phyloP scores from a whole-genome alignment of 2,329 filamentous ascomycete genomes.

The Neofusicoccum sp. region DNA sequence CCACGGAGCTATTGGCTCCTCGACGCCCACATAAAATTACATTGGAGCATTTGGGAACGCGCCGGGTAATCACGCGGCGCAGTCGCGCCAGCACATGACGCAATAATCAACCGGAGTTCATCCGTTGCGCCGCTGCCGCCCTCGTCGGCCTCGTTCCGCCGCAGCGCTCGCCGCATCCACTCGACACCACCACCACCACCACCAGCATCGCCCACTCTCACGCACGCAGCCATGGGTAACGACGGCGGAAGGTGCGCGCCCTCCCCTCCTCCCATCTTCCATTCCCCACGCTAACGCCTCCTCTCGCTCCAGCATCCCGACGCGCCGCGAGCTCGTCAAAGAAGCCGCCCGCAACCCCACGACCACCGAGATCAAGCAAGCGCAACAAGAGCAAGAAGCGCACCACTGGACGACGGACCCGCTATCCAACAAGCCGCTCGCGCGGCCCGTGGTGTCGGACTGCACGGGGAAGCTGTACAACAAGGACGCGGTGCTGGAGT shows the following conservation, averaged over 20 bases:
- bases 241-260: conserved; percentile 72
- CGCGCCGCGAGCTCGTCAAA: conserved; percentile 92
- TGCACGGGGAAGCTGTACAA: conserved; percentile 84
- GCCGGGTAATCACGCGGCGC: too few species aligned
- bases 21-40: too few species aligned
- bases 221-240: conserved; percentile 72
- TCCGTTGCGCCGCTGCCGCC: not conserved
- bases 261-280: not conserved
- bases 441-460: conserved; percentile 78
- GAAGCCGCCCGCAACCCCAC: conserved; percentile 81
- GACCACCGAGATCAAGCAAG: conserved; percentile 83
- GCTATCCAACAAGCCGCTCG: conserved; percentile 74
- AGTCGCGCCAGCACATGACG: not conserved
- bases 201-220: not conserved
- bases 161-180: not conserved
- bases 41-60: too few species aligned
- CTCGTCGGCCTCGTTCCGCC: not conserved
- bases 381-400: conserved; percentile 76
- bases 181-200: not conserved
- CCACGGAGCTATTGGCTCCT: too few species aligned
- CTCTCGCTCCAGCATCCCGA: conserved; percentile 67
- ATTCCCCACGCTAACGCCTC: not conserved
- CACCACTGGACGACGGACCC: conserved; percentile 88
- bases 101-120: not conserved
- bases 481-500: conserved; percentile 82